A percentile compares a stretch with the other conserved stretches of the same genome.
Conservation (phyloP, 225 moss, liverwort and hornwort genomes). For the Polytrichum commune region DNA sequence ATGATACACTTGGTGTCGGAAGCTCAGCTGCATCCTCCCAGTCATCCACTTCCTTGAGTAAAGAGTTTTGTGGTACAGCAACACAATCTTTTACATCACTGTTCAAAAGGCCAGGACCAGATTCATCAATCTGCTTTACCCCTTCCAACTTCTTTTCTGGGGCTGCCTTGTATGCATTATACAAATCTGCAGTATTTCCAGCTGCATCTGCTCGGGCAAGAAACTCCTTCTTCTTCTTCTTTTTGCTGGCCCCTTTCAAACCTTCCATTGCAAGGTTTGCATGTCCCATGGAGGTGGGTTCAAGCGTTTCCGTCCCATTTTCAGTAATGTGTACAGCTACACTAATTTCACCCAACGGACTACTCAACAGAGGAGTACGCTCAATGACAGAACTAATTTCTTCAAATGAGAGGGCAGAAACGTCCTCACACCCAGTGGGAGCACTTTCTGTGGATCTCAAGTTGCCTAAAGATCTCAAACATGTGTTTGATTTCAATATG, state of each 20-base stretch:
- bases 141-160: slow-evolving; percentile 93
- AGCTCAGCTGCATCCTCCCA: slow-evolving; percentile 99
- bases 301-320: slow-evolving; percentile 46
- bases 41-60: slow-evolving; percentile 78
- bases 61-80: slow-evolving; percentile 40
- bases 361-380: slow-evolving; percentile 28
- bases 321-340: slow-evolving; percentile 38
- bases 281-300: slow-evolving; percentile 20
- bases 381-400: slow-evolving; percentile 43
- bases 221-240: slow-evolving; percentile 75
- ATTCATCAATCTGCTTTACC: slow-evolving; percentile 58
- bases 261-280: slow-evolving; percentile 41
- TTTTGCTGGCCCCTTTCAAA: slow-evolving; percentile 51
- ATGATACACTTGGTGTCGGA: slow-evolving; percentile 58
- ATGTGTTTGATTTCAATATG: slow-evolving; percentile 8
- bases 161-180: slow-evolving; percentile 89
- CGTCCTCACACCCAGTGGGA: slow-evolving; percentile 19
- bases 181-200: slow-evolving; percentile 85
- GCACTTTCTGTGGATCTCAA: slow-evolving; percentile 43
- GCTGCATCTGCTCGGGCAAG: slow-evolving; percentile 87
- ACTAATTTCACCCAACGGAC: slow-evolving; percentile 37
- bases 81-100: slow-evolving; percentile 52
- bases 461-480: slow-evolving; percentile 23
- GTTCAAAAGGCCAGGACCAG: slow-evolving; percentile 38
- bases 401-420: slow-evolving; percentile 13